Evolutionary conservation across 1,139 yeast genomes (phyloP), one percentile per base, ranked within the genome.

Genomic region (Saccharomycopsis crataegensis): DNA sequence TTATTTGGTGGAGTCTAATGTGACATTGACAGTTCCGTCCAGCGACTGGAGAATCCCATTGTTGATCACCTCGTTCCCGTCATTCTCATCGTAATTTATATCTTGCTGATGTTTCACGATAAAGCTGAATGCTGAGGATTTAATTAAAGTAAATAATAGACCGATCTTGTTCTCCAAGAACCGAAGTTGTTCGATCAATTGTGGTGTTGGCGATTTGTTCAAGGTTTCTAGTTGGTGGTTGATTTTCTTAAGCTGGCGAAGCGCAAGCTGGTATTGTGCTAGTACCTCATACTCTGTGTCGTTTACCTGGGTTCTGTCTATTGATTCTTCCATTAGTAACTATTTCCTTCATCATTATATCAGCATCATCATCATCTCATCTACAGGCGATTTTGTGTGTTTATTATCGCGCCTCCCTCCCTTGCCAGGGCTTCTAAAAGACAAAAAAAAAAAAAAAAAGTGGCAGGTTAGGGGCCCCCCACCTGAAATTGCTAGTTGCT

Each of bases 31-130:
- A 4, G 57, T 55, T n/a, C 57, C 57, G 38, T 55, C 57, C 12
- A 40, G 47, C 16, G 51, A 28, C 44, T 50, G 55, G 11, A 52
- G 16, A 2, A 55, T 52, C 8, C 57, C 57, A 11, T 36, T 36
- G 11, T 40, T 37, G 32, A 32, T 46, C 16, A n/a, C 12, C 9
- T 17, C 52, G n/a, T 46, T 38, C 7, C 40, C 41, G 17, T 34
- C 40, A 11, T 41, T 34, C 8, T 49, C 56, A 8, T 50, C 51
- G 34, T 56, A 54, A 14, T 46, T 41, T 6, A 56, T 50, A 46
- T 56, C 58, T 42, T 51, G 54, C 31, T 56, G 58, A 36, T 56
- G 58, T 38, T 56, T 56, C 14, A 56, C 58, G 34, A 56, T 56
- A 32, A 56, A 56, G 16, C 57, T 53, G 41, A 56, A 56, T 1